Evolutionary conservation across 441 rosid genomes (phyloP).

Genomic region (Populus hybrid): DNA sequence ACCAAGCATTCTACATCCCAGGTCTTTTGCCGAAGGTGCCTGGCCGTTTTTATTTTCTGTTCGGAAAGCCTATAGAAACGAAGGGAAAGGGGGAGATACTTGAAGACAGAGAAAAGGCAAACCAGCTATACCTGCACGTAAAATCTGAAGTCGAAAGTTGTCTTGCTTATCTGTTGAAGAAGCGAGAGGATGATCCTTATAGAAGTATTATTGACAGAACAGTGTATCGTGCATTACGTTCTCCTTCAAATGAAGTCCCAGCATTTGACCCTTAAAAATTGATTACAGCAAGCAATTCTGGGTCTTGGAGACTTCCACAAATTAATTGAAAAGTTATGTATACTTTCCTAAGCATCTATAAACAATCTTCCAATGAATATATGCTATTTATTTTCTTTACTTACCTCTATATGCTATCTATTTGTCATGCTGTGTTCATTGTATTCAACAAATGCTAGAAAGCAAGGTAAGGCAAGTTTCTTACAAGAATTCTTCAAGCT

Average conservation of each 20-base stretch:
- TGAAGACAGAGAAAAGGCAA: slow-evolving; percentile 55
- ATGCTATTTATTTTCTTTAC: too few relatives aligned
- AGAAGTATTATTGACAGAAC: slow-evolving; percentile 62
- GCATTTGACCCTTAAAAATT: slow-evolving; percentile 51
- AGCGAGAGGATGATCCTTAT: slow-evolving; percentile 77
- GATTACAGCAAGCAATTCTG: not conserved
- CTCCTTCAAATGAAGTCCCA: slow-evolving; percentile 48
- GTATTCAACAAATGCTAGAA: not conserved
- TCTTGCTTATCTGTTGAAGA: slow-evolving; percentile 68
- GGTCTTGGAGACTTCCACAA: not conserved
- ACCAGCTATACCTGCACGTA: slow-evolving; percentile 53
- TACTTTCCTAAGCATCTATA: too few relatives aligned
- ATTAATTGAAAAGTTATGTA: not conserved
- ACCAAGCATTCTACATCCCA: slow-evolving; percentile 21
- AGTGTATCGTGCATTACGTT: slow-evolving; percentile 36
- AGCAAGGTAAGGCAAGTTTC: not conserved
- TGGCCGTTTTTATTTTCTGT: too few relatives aligned
- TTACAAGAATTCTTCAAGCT: not conserved
- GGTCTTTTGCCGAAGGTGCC: too few relatives aligned
- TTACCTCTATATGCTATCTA: too few relatives aligned
- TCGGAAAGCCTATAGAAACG: too few relatives aligned
- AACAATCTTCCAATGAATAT: too few relatives aligned
- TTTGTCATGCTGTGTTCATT: too few relatives aligned
- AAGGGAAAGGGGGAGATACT: slow-evolving; percentile 23
- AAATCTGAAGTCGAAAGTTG: slow-evolving; percentile 56